A percentile compares a stretch with the other conserved stretches of the same genome.
Conservation (phyloP, 2,329 filamentous ascomycete species). For the Ophiostoma piceae region DNA sequence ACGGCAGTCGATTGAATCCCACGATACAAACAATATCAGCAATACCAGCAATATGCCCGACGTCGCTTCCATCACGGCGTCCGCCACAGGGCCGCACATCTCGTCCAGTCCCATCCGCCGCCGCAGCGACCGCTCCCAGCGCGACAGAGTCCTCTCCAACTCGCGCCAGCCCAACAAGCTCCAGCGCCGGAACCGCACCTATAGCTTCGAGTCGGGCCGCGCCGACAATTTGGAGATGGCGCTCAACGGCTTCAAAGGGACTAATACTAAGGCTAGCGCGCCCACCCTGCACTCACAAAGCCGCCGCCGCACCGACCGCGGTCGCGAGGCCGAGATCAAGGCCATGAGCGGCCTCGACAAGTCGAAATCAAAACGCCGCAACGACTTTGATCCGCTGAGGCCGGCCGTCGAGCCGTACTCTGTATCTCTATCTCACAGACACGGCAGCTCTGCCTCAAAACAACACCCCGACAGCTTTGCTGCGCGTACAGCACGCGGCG, state of each 20-base stretch:
- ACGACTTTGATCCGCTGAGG: slow-evolving; percentile 58
- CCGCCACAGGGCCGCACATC: slow-evolving; percentile 23
- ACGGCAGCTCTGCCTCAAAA: slow-evolving; percentile 26
- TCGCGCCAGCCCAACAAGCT: slow-evolving; percentile 39
- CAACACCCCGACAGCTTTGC: slow-evolving; percentile 39
- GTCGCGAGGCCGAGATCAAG: slow-evolving; percentile 81
- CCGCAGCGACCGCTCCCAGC: slow-evolving; percentile 22
- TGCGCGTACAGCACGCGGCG: slow-evolving; percentile 33
- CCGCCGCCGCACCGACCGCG: slow-evolving; percentile 49
- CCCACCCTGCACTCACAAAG: slow-evolving; percentile 5
- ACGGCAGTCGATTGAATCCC: slow-evolving; percentile 27
- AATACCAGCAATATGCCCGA: no score
- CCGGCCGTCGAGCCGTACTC: slow-evolving; percentile 51
- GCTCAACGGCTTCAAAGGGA: not conserved
- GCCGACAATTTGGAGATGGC: slow-evolving; percentile 45
- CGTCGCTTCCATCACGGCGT: slow-evolving; percentile 32
- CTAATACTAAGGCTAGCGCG: slow-evolving; percentile 11
- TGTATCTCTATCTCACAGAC: not conserved
- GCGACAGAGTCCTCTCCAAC: not conserved
- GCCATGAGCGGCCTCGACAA: slow-evolving; percentile 57
- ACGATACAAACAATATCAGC: no score
- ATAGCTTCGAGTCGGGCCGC: slow-evolving; percentile 59
- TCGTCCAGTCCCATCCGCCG: slow-evolving; percentile 27
- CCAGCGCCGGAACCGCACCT: slow-evolving; percentile 46
- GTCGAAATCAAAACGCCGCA: not conserved